Conservation (phyloP, 108 stramenopile species). For the Cyclotella baltica region DNA sequence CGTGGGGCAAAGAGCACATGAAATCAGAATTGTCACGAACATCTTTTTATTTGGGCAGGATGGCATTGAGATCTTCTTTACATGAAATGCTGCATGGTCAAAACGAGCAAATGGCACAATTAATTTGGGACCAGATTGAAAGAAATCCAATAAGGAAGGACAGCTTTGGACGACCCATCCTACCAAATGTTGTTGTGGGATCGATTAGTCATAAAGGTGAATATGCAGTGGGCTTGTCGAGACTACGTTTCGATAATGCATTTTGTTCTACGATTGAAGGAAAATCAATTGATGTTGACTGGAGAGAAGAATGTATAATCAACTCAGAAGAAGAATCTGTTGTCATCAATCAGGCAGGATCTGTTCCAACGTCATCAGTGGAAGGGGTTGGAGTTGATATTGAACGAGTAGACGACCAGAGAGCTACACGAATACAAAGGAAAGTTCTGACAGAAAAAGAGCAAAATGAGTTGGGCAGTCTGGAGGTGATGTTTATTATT, state of each 20-base stretch:
- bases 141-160: constrained; percentile 69
- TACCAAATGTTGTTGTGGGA: constrained; percentile 63
- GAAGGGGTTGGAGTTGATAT: constrained; percentile 75
- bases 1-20: constrained; percentile 54
- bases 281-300: constrained; percentile 8
- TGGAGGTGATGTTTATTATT: constrained; percentile 36
- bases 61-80: constrained; percentile 76
- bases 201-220: constrained; percentile 82
- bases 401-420: constrained; percentile 59
- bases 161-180: constrained; percentile 66
- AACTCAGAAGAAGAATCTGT: constrained; percentile 15
- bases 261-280: background rate
- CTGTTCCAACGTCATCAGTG: constrained; percentile 4
- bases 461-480: constrained; percentile 56
- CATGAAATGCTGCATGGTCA: constrained; percentile 18
- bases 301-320: constrained; percentile 42
- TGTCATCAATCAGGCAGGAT: constrained; percentile 1
- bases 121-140: constrained; percentile 30
- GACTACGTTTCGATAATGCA: constrained; percentile 24
- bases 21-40: constrained; percentile 29
- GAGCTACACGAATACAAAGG: constrained; percentile 60
- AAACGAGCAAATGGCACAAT: background rate
- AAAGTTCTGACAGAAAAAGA: constrained; percentile 76
- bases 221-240: constrained; percentile 47
- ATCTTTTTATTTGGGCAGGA: constrained; percentile 79